Conservation (phyloP, 805 yeast species). For the Candida koratica region DNA sequence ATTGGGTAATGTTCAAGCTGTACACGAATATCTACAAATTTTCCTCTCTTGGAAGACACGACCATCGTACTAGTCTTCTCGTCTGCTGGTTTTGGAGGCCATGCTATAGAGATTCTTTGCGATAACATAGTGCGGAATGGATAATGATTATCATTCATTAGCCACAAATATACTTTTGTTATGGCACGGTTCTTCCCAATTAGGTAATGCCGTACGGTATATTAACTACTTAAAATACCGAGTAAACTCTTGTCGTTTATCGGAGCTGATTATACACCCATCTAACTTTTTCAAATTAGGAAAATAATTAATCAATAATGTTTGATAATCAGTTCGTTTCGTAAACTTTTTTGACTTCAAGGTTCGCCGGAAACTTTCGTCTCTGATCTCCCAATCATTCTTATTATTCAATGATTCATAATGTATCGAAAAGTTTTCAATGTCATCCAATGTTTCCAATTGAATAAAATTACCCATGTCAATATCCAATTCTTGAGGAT, state of each 20-base stretch:
- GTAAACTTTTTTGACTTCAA: constrained; percentile 20
- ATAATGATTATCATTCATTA: no score
- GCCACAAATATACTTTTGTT: no score
- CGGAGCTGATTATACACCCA: constrained; percentile 23
- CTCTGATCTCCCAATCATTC: constrained; percentile 40
- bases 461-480: constrained; percentile 31
- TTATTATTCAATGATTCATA: constrained; percentile 37
- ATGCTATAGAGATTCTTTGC: constrained; percentile 48
- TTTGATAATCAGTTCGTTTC: constrained; percentile 30
- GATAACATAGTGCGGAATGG: constrained; percentile 31
- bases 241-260: constrained; percentile 14
- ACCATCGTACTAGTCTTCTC: constrained; percentile 51
- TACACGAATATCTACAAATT: constrained; percentile 47
- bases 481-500: constrained; percentile 37
- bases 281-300: constrained; percentile 32
- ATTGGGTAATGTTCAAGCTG: constrained; percentile 18
- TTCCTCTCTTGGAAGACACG: constrained; percentile 38
- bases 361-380: constrained; percentile 25
- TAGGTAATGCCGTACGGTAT: background rate
- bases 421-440: constrained; percentile 48
- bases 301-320: constrained; percentile 33
- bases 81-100: constrained; percentile 41
- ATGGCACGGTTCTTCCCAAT: background rate
- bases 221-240: background rate
- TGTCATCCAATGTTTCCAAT: constrained; percentile 47